Conservation (phyloP, 306 rosid genomes). For the Leucaena leucocephala region DNA sequence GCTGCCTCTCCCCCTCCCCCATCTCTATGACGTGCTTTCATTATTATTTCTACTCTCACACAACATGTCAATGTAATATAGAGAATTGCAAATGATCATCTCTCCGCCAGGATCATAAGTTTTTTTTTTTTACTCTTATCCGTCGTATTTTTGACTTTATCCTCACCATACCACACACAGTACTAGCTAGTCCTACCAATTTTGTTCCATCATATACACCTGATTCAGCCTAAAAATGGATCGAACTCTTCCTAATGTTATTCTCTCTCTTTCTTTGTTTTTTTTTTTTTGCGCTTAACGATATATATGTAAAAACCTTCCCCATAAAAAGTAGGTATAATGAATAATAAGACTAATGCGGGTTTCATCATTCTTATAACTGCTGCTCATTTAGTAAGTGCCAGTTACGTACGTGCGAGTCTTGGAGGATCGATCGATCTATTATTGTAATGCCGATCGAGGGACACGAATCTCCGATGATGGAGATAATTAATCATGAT, state of each 20-base stretch:
- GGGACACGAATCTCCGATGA: conserved; percentile 32
- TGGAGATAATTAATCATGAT: conserved; percentile 24
- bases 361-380: not conserved
- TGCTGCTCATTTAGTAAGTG: not conserved
- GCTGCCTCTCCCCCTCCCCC: not conserved
- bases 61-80: not conserved
- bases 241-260: not conserved
- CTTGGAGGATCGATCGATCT: conserved; percentile 16
- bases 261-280: not conserved
- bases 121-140: too few species aligned
- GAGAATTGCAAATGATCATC: not conserved
- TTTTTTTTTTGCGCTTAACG: not conserved
- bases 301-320: not conserved
- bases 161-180: not conserved
- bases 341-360: not conserved
- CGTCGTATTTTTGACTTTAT: not conserved
- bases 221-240: not conserved
- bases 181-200: not conserved
- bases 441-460: conserved; percentile 29
- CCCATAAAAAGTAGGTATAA: not conserved
- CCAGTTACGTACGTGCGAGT: conserved; percentile 32
- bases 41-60: too few species aligned
- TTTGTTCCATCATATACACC: not conserved
- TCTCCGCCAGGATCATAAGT: not conserved
- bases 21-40: too few species aligned